Conservation (phyloP, 1,284 basidiomycete species). For the Pseudozyma flocculosa region DNA sequence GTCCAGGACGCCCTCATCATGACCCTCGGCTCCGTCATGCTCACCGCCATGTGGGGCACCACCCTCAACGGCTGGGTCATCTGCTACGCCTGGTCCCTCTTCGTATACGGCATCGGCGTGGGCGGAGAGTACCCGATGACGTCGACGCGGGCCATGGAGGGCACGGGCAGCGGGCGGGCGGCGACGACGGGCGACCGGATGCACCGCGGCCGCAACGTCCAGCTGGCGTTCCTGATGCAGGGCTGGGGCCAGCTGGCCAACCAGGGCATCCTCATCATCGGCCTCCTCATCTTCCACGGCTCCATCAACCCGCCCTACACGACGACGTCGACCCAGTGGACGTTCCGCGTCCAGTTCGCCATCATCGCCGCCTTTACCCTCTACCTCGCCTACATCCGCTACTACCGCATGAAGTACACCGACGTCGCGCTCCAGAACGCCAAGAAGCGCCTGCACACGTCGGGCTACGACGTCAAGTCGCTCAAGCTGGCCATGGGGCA, state of each 20-base stretch:
- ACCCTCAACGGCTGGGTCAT: constrained; percentile 64
- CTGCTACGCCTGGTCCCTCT: constrained; percentile 62
- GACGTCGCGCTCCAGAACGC: constrained; percentile 58
- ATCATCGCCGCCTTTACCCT: constrained; percentile 63
- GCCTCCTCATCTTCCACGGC: constrained; percentile 63
- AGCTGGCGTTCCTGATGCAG: constrained; percentile 64
- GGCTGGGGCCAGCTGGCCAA: constrained; percentile 65
- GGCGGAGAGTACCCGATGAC: constrained; percentile 66
- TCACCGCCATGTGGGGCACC: constrained; percentile 64
- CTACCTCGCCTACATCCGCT: constrained; percentile 64
- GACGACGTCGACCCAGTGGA: constrained; percentile 62
- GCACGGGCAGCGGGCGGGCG: constrained; percentile 57
- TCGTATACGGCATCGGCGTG: constrained; percentile 62
- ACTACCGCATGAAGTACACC: constrained; percentile 60
- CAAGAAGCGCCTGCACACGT: constrained; percentile 61
- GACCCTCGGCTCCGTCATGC: constrained; percentile 63
- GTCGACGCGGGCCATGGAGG: constrained; percentile 63
- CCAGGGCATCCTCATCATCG: constrained; percentile 62
- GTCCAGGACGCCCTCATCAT: constrained; percentile 59
- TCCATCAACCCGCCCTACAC: constrained; percentile 59
- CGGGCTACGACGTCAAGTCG: constrained; percentile 63
- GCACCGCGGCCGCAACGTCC: constrained; percentile 64
- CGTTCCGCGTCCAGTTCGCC: constrained; percentile 64
- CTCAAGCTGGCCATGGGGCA: constrained; percentile 62
- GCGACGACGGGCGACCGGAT: constrained; percentile 62